These are phyloP conservation scores for Pilasporangium apinafurcum DNA, from an alignment of 352 stramenopile species.

Conservation along the genomic window DNA sequence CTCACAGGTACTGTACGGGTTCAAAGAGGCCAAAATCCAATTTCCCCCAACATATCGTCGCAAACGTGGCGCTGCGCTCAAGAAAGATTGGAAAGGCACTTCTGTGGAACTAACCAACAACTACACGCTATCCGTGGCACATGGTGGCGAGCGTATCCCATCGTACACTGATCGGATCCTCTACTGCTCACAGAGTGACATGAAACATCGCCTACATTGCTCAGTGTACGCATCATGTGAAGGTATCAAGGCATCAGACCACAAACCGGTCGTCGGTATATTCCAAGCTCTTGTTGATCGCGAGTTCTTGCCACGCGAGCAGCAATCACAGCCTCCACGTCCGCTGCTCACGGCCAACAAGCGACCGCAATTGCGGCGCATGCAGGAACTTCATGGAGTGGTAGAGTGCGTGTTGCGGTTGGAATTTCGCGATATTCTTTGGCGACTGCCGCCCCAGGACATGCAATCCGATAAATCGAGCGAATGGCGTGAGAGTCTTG, in stretches of 20 bases:
- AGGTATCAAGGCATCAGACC: constrained; percentile 68
- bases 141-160: constrained; percentile 61
- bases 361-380: constrained; percentile 35
- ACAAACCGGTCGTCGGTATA: constrained; percentile 74
- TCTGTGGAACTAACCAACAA: constrained; percentile 26
- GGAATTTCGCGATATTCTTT: constrained; percentile 41
- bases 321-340: constrained; percentile 45
- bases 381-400: constrained; percentile 45
- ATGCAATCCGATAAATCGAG: constrained; percentile 5
- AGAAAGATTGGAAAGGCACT: constrained; percentile 4
- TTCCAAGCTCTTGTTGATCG: constrained; percentile 69
- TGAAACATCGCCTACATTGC: constrained; percentile 55
- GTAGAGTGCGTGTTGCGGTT: constrained; percentile 52
- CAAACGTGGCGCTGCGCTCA: constrained; percentile 23
- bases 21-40: constrained; percentile 63
- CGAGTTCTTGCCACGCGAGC: constrained; percentile 31
- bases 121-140: constrained; percentile 53
- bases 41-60: constrained; percentile 78
- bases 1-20: constrained; percentile 66
- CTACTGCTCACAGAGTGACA: constrained; percentile 68
- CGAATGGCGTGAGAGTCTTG: not conserved
- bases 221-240: constrained; percentile 71
- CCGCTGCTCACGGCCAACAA: constrained; percentile 35
- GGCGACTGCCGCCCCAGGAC: constrained; percentile 25
- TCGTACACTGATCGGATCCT: constrained; percentile 90